Conservation (phyloP, 345 rosid genomes). For the Sisymbrium altissimum region DNA sequence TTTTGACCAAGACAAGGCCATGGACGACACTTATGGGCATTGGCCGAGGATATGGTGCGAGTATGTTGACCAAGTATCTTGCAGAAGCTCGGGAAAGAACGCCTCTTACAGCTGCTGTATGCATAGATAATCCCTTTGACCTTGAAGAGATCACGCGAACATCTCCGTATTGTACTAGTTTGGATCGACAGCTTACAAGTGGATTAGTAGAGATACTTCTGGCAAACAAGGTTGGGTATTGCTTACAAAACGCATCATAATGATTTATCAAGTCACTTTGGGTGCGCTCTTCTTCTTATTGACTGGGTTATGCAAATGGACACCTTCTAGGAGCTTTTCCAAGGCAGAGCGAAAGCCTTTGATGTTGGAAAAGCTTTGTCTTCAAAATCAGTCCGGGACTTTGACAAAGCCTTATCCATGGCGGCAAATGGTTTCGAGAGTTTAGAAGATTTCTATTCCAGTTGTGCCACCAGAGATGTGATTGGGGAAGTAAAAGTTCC, state of each 20-base stretch:
- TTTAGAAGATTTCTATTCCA: conserved; percentile 73
- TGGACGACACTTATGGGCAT: conserved; percentile 82
- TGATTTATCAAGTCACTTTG: background rate
- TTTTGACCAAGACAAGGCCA: conserved; percentile 77
- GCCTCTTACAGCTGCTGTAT: conserved; percentile 81
- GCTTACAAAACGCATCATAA: conserved; percentile 3
- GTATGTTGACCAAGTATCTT: conserved; percentile 82
- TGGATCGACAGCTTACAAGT: conserved; percentile 60
- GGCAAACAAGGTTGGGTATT: conserved; percentile 68
- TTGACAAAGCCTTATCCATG: conserved; percentile 90
- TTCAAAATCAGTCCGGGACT: conserved; percentile 82
- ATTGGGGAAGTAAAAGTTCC: conserved; percentile 86
- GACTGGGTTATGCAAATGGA: conserved; percentile 26
- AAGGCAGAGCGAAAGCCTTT: conserved; percentile 77
- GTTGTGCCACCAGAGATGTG: conserved; percentile 61
- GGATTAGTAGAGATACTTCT: conserved; percentile 74
- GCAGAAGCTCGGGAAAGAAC: conserved; percentile 86
- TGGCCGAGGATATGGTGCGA: conserved; percentile 92
- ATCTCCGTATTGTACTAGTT: conserved; percentile 43
- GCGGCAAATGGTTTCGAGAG: conserved; percentile 71
- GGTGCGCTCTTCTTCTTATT: conserved; percentile 19
- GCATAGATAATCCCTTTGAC: conserved; percentile 92
- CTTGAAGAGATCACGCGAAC: conserved; percentile 79
- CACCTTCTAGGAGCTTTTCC: conserved; percentile 67
- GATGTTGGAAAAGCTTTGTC: conserved; percentile 75